Evolutionary conservation across 805 yeast genomes (phyloP).

Genomic region (Kodamaea kaohsiungensis): DNA sequence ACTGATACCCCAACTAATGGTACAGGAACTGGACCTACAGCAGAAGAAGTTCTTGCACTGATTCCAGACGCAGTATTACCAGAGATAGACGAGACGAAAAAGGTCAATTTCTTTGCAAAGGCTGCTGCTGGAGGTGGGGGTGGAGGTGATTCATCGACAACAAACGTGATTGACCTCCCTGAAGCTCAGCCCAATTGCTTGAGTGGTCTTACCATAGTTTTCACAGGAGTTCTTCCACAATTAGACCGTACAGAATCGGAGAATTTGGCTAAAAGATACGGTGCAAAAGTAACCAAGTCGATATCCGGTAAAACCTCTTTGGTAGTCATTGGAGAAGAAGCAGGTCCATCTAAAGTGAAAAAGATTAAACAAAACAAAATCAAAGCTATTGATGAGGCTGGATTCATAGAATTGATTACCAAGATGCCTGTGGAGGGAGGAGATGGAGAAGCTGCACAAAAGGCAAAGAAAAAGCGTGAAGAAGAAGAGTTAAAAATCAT

Average conservation of each 20-base stretch:
- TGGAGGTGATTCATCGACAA: constrained; percentile 29
- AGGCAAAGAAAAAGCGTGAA: constrained; percentile 67
- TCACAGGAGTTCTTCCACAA: constrained; percentile 86
- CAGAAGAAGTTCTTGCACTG: constrained; percentile 55
- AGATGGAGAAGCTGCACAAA: constrained; percentile 71
- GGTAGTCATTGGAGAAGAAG: constrained; percentile 92
- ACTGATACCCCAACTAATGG: neutral
- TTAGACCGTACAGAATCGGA: constrained; percentile 78
- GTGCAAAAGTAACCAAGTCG: constrained; percentile 87
- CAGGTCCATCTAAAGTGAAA: constrained; percentile 92
- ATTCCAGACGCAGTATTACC: constrained; percentile 79
- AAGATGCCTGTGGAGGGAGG: constrained; percentile 95
- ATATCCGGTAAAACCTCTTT: constrained; percentile 83
- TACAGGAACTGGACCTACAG: constrained; percentile 24
- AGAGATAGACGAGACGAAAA: constrained; percentile 54
- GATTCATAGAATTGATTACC: constrained; percentile 70
- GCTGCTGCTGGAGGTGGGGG: constrained; percentile 20
- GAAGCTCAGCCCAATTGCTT: constrained; percentile 85
- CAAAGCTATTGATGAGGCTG: constrained; percentile 85
- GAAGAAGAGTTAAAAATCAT: constrained; percentile 62
- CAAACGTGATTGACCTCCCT: constrained; percentile 52
- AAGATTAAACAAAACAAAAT: constrained; percentile 71
- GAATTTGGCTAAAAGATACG: constrained; percentile 76
- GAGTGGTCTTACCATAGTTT: constrained; percentile 86
- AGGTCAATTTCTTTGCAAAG: constrained; percentile 52